Evolutionary conservation across 805 yeast species (phyloP).

Genomic region (Wickerhamomyces subpelliculosus): DNA sequence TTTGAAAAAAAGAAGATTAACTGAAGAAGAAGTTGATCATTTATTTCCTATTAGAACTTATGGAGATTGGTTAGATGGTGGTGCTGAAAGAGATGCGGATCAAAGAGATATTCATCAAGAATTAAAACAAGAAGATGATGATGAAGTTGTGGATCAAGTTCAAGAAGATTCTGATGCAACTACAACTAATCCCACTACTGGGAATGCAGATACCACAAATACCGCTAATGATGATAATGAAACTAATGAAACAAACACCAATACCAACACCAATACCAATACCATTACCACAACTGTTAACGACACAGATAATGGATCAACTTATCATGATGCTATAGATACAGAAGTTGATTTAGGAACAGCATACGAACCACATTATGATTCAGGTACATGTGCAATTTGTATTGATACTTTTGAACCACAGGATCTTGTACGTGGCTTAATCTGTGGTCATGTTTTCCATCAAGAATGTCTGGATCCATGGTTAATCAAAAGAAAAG

Average conservation of each 20-base stretch:
- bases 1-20: constrained; percentile 42
- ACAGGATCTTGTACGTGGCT: constrained; percentile 60
- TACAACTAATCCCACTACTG: too few relatives aligned
- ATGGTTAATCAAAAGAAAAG: constrained; percentile 69
- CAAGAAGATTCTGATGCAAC: not conserved
- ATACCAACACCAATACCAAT: not conserved
- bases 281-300: not conserved
- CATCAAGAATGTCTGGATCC: constrained; percentile 77
- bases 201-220: too few relatives aligned
- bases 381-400: constrained; percentile 71
- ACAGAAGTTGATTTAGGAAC: constrained; percentile 14
- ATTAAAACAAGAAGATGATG: constrained; percentile 27
- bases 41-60: constrained; percentile 54
- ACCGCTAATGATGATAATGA: not conserved
- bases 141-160: constrained; percentile 3
- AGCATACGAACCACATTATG: constrained; percentile 35
- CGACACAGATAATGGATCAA: not conserved
- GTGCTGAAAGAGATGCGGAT: constrained; percentile 42
- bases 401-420: constrained; percentile 63
- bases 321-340: too few relatives aligned
- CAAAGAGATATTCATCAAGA: constrained; percentile 38
- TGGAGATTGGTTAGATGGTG: constrained; percentile 55
- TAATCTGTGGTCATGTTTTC: constrained; percentile 78
- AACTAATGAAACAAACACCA: not conserved
- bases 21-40: constrained; percentile 51